Evolutionary conservation across 2,329 filamentous ascomycete genomes (phyloP), one percentile per base, ranked within the genome.

Genomic region (Colletotrichum sp.): DNA sequence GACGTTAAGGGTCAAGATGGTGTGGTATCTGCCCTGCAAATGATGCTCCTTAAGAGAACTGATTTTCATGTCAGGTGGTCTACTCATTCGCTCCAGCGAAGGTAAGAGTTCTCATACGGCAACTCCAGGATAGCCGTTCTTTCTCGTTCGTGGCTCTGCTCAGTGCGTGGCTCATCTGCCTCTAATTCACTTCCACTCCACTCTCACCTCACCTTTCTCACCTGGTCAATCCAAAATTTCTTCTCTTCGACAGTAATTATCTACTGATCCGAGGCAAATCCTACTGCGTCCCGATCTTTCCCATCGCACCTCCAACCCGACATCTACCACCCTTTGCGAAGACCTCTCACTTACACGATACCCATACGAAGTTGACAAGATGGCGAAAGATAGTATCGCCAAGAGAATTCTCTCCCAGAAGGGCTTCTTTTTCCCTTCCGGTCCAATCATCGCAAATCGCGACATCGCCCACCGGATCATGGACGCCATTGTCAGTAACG

Each of bases 21-120:
- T n/a, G n/a, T n/a, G n/a, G n/a, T n/a, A n/a, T n/a, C n/a, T n/a
- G n/a, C n/a, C n/a, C n/a, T n/a, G n/a, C n/a, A n/a, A n/a, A n/a
- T n/a, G n/a, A n/a, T n/a, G n/a, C n/a, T n/a, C n/a, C n/a, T n/a
- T n/a, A n/a, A n/a, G n/a, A n/a, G n/a, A n/a, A n/a, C n/a, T n/a
- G n/a, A n/a, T n/a, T n/a, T n/a, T n/a, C n/a, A n/a, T n/a, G n/a
- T n/a, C n/a, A n/a, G n/a, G n/a, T n/a, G n/a, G n/a, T n/a, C n/a
- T n/a, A n/a, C n/a, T 44, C 16, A 18, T 7, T 48, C 44, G 4
- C n/a, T 48, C 9, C 0, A 0, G n/a, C 0, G 44, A 48, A 8
- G 6, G 0, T 22, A 48, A 48, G 2, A 48, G 1, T 13, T 0
- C 0, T 48, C 3, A 48, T 3, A 7, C 44, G 3, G n/a, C 44